phyloP scores from a whole-genome alignment of 1,284 basidiomycete species.

The Cronartium ribicola region DNA sequence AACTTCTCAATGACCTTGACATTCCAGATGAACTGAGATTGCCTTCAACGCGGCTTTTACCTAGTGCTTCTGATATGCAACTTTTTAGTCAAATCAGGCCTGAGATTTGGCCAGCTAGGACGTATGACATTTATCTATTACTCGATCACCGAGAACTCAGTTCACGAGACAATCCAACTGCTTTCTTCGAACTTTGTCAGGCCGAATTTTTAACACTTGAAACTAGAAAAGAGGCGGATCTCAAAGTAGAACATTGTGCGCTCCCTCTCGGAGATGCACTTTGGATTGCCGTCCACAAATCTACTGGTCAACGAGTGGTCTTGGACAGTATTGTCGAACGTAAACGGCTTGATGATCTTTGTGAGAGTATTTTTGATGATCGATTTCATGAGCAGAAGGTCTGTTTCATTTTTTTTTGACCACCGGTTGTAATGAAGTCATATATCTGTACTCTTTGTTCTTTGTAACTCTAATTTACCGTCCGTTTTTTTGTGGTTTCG shows the following conservation, averaged over 20 bases:
- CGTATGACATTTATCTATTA: slow-evolving; percentile 57
- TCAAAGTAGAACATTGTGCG: slow-evolving; percentile 55
- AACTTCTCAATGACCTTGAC: too few relatives aligned
- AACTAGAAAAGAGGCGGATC: slow-evolving; percentile 48
- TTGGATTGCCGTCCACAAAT: slow-evolving; percentile 57
- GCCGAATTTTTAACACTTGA: slow-evolving; percentile 43
- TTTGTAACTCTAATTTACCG: not conserved
- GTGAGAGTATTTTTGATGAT: slow-evolving; percentile 57
- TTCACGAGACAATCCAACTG: slow-evolving; percentile 49
- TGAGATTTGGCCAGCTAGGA: slow-evolving; percentile 54
- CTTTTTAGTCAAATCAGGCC: slow-evolving; percentile 51
- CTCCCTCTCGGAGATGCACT: slow-evolving; percentile 59
- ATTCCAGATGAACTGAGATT: slow-evolving; percentile 12
- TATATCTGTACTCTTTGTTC: not conserved
- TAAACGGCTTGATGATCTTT: slow-evolving; percentile 59
- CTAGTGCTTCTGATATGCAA: too few relatives aligned
- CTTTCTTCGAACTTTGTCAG: slow-evolving; percentile 52
- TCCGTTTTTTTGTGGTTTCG: not conserved
- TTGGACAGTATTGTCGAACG: slow-evolving; percentile 60
- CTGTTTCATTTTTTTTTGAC: slow-evolving; percentile 9
- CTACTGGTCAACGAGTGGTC: slow-evolving; percentile 50
- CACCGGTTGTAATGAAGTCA: not conserved
- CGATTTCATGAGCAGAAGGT: slow-evolving; percentile 60
- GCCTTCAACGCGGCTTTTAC: slow-evolving; percentile 41
- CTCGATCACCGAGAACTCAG: slow-evolving; percentile 58